Evolutionary conservation across 1,139 yeast genomes (phyloP), one percentile per base, ranked within the genome.

Genomic region (Pichia sp.): DNA sequence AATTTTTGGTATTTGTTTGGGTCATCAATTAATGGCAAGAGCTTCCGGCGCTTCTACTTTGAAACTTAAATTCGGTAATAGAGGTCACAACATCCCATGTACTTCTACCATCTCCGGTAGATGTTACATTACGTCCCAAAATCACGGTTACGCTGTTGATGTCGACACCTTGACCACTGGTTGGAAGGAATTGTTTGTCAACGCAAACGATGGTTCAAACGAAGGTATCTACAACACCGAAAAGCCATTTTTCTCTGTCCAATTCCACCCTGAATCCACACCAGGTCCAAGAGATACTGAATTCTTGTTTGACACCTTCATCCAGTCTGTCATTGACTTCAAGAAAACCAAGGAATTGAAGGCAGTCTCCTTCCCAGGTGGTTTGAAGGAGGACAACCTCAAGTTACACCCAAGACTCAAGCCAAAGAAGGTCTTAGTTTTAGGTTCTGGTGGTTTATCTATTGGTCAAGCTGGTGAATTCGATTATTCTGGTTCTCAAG

Each of bases 381-480:
- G 96, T 37, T 58, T 64, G 45, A 45, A 74, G 38, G 86, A 69
- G 42, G 95, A 83, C 37, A 85, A 85, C 64, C 61, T 71, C 51
- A 79, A 79, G 33, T 77, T 77, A 41, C 74, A 74, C 44, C 95
- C 94, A 51, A 76, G 77, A 51, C 84, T 77, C 33, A 73, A 82
- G 37, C 95, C 83, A 54, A 85, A 87, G 71, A 93, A 93, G 66
- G 98, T 91, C 27, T 75, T 91, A 56, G 94, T 91, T 44, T 74
- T 91, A 53, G 99, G 99, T 50, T 88, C 97, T 33, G 99, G 99
- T 69, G 99, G 99, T 62, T 73, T 91, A 53, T 83, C 95, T 41
- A 91, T 91, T 63, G 99, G 99, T 55, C 99, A 91, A 71, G 99
- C 99, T 47, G 99, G 99, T 64, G 99, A 91, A 67, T 91, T 91